A percentile compares a stretch with the other conserved stretches of the same genome.
These are phyloP conservation scores for Eucalyptus cladocalyx DNA, from an alignment of 345 rosid genomes.

Conservation along the genomic window DNA sequence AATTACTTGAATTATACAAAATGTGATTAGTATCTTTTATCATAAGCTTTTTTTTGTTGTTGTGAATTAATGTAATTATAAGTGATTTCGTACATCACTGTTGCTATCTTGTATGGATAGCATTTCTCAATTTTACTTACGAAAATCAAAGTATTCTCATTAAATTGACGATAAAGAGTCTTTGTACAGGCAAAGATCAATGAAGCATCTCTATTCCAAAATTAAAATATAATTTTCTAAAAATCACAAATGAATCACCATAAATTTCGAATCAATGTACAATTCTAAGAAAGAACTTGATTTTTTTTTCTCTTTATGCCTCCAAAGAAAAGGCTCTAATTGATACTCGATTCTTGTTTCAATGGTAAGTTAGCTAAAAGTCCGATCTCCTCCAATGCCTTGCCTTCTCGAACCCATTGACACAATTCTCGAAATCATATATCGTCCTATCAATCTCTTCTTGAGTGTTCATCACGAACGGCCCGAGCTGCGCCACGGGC, in stretches of 20 bases:
- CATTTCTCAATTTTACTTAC: accelerated
- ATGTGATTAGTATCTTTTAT: too few relatives aligned
- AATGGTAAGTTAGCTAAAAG: not conserved
- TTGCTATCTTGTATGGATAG: accelerated
- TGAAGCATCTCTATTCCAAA: not conserved
- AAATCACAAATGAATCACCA: not conserved
- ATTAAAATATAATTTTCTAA: not conserved
- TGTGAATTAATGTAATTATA: not conserved
- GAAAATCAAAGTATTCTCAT: not conserved
- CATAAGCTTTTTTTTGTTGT: not conserved
- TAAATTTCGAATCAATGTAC: not conserved
- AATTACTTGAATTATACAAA: not conserved
- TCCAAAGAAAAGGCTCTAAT: not conserved
- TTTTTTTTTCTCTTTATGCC: not conserved
- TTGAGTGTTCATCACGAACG: conserved; percentile 86
- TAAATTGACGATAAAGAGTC: not conserved
- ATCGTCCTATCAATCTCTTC: conserved; percentile 64
- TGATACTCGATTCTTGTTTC: not conserved
- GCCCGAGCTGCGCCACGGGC: conserved; percentile 67
- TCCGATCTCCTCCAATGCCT: conserved; percentile 41
- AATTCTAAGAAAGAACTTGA: not conserved
- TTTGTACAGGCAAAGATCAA: not conserved
- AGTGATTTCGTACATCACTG: accelerated
- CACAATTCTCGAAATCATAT: conserved; percentile 58
- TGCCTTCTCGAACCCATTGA: conserved; percentile 81